Base-by-base conservation (phyloP, 2,329 filamentous ascomycete species). In the Neurospora crassa region DNA sequence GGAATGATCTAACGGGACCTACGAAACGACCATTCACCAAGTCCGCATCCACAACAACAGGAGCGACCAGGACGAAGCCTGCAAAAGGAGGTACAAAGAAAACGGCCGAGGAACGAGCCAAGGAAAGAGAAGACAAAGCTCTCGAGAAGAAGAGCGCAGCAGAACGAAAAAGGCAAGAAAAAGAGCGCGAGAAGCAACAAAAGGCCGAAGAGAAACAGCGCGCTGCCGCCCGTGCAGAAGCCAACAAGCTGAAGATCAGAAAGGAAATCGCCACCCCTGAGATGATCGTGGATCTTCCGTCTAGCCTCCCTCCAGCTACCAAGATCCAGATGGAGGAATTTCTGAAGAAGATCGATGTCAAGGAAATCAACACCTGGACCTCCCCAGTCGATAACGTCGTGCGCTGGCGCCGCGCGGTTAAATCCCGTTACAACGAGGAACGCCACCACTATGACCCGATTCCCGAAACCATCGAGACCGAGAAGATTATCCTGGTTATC, bases 201-300 rank as follows among this genome's bases (percentile, higher is more conserved):
- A 91, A 88, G 74, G 85, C 84, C 0, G 81, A 82, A 7, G 88
- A 93, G 74, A 92, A 90, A 76, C 86, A 90, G 74, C 83, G 84
- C 3, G 88, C 87, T 12, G 87, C 88, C 7, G 90, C 92, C 8
- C 81, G 94, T 29, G 88, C 88, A 3, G 89, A 92, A 73, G 91
- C 89, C 59, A 95, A 95, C 80, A 93, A 91, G 76, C 81, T 90
- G 11, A 88, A 89, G 69, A 89, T 88, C 0, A 89, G 93, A 80
- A 93, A 92, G 81, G 93, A 92, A 75, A 82, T 89, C 0, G 91
- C 91, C 0, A 87, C 89, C 0, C 86, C 86, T 0, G 92, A 96
- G 79, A 95, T 96, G 92, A 90, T 95, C 69, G 84, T 93, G 1
- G 88, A 92, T 75, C 82, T 95, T 34, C 87, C 92, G 0, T 80